Conservation (phyloP, 179 eudicot species). For the Nepenthes alata region DNA sequence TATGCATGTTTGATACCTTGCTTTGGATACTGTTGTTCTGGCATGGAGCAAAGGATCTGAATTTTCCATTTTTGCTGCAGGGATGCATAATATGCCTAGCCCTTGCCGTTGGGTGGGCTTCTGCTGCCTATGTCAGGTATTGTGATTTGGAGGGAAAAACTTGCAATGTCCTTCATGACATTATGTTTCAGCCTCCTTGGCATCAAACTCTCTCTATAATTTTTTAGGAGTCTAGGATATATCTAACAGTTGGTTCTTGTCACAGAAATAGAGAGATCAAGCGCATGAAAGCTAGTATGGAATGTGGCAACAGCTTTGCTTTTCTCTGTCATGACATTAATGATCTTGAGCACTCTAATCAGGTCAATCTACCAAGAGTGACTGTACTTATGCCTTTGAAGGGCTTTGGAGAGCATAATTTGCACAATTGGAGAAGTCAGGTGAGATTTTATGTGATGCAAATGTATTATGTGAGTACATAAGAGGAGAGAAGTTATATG, state of each 20-base stretch:
- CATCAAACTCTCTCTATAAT: background rate
- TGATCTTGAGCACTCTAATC: conserved; percentile 77
- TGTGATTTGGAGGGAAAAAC: background rate
- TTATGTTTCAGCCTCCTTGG: background rate
- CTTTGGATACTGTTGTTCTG: background rate
- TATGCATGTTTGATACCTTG: background rate
- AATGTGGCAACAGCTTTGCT: conserved; percentile 60
- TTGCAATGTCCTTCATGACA: background rate
- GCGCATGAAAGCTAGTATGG: conserved; percentile 46
- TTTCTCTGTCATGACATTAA: conserved; percentile 68
- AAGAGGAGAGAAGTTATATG: background rate
- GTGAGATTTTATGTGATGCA: conserved; percentile 21
- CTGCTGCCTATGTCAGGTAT: conserved; percentile 82
- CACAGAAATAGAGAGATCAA: conserved; percentile 76
- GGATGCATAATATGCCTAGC: conserved; percentile 61
- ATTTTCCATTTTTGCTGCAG: conserved; percentile 23
- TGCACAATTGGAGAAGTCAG: conserved; percentile 96
- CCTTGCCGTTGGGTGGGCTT: conserved; percentile 76
- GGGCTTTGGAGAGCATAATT: conserved; percentile 93
- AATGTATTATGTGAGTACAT: background rate
- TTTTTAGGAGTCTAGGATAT: background rate
- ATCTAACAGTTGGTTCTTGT: conserved; percentile 4
- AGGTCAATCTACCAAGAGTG: conserved; percentile 65
- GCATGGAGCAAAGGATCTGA: background rate
- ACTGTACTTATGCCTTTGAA: conserved; percentile 90